A percentile compares a stretch with the other conserved stretches of the same genome.
These are phyloP conservation scores for Ustilaginoidea virens DNA, from an alignment of 2,329 filamentous ascomycete species.

Conservation along the genomic window DNA sequence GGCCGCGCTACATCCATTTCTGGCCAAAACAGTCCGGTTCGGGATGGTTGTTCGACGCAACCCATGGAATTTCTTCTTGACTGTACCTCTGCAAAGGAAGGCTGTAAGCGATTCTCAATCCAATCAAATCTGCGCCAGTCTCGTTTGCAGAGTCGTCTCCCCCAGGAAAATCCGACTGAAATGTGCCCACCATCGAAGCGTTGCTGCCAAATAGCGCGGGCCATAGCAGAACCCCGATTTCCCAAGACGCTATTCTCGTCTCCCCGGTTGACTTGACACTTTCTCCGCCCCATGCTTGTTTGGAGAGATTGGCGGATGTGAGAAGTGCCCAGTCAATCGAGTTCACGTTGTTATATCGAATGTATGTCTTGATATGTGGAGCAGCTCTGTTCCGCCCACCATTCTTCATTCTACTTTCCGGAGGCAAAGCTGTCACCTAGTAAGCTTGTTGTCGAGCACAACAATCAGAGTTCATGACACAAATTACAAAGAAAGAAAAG, in stretches of 20 bases:
- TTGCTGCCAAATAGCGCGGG: constrained; percentile 39
- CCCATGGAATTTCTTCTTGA: constrained; percentile 57
- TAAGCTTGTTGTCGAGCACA: constrained; percentile 3
- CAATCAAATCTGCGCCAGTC: constrained; percentile 33
- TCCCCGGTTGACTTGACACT: constrained; percentile 39
- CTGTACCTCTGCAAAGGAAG: constrained; percentile 56
- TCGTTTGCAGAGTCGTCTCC: constrained; percentile 8
- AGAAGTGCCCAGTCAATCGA: constrained; percentile 71
- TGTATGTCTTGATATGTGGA: constrained; percentile 83
- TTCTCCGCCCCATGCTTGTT: constrained; percentile 72
- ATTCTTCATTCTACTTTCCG: constrained; percentile 18
- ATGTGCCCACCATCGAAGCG: constrained; percentile 52
- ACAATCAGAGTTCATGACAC: not conserved
- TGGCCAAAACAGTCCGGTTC: constrained; percentile 46
- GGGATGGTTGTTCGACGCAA: constrained; percentile 41
- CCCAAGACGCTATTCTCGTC: constrained; percentile 63
- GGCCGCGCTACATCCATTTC: constrained; percentile 15
- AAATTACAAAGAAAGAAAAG: not conserved
- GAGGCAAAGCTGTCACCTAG: constrained; percentile 11
- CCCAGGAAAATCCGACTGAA: constrained; percentile 41
- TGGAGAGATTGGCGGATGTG: constrained; percentile 84
- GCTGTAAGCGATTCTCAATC: constrained; percentile 70
- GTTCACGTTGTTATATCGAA: constrained; percentile 39
- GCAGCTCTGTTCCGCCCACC: constrained; percentile 54
- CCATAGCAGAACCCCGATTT: constrained; percentile 74